Evolutionary conservation across 2,329 filamentous ascomycete genomes (phyloP).

Genomic region (Gnomoniopsis sp.): DNA sequence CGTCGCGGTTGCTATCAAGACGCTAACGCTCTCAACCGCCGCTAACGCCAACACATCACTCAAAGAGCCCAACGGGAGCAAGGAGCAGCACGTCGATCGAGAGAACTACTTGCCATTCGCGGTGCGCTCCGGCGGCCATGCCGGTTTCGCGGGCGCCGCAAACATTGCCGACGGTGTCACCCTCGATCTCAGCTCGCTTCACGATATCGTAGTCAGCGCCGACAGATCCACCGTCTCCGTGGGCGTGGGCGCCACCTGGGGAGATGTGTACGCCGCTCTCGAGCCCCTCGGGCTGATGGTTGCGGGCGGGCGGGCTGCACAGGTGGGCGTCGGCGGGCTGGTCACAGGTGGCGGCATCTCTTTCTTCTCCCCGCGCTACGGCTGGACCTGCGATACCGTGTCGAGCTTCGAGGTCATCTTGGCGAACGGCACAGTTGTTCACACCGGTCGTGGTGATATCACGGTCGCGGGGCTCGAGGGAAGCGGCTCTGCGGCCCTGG

Average conservation of each 20-base stretch:
- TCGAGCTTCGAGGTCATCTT: neutral
- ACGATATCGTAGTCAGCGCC: neutral
- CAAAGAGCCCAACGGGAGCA: too few relatives aligned
- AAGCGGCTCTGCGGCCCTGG: too few relatives aligned
- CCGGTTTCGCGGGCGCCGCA: neutral
- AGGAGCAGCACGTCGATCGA: too few relatives aligned
- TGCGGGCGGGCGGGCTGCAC: slow-evolving; percentile 16
- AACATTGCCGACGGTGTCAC: slow-evolving; percentile 1
- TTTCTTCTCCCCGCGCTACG: neutral
- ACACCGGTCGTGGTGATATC: too few relatives aligned
- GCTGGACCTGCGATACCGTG: slow-evolving; percentile 1
- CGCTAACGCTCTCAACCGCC: neutral
- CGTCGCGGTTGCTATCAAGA: neutral
- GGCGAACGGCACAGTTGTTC: too few relatives aligned
- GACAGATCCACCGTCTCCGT: neutral
- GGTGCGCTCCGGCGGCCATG: slow-evolving; percentile 5
- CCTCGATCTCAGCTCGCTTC: neutral
- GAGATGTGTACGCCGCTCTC: slow-evolving; percentile 16
- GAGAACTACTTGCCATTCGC: neutral
- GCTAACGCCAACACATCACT: neutral
- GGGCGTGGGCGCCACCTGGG: slow-evolving; percentile 11
- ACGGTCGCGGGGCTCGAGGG: too few relatives aligned
- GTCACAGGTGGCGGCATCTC: slow-evolving; percentile 13
- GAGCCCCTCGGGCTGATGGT: slow-evolving; percentile 16
- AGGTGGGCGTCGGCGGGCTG: slow-evolving; percentile 15